Conservation (phyloP, 1,139 yeast genomes). For the Meyerozyma carpophila region DNA sequence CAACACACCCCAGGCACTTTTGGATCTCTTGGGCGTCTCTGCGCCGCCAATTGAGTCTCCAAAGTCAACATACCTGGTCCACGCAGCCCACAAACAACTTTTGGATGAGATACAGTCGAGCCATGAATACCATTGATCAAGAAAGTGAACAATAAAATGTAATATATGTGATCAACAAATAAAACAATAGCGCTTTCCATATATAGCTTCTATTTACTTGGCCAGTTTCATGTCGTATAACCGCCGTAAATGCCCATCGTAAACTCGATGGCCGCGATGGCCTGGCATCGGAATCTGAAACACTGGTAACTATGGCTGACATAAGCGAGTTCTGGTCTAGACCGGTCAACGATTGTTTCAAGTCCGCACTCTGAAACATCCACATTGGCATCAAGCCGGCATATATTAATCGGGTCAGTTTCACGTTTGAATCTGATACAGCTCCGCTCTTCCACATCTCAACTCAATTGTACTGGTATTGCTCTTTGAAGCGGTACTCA, state of each 20-base stretch:
- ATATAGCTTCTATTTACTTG: too few relatives aligned
- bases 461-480: not conserved
- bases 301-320: not conserved
- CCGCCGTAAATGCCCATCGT: not conserved
- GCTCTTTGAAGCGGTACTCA: not conserved
- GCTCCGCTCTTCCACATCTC: not conserved
- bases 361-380: constrained; percentile 1
- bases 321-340: not conserved
- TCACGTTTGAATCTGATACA: constrained; percentile 2
- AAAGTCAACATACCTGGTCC: not conserved
- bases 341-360: not conserved
- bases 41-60: not conserved
- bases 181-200: too few relatives aligned
- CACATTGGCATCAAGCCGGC: constrained; percentile 1
- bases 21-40: not conserved
- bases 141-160: not conserved
- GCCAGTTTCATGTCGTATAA: too few relatives aligned
- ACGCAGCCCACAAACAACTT: not conserved
- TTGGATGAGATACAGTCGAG: not conserved
- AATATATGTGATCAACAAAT: too few relatives aligned
- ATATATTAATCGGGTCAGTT: not conserved
- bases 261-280: not conserved
- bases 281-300: constrained; percentile 1
- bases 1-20: not conserved
- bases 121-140: not conserved